Percentiles rank a stretch among this genome's conserved stretches.
Evolutionary conservation across 768 basidiomycete genomes (phyloP).

Genomic region (Lactarius hatsudake): DNA sequence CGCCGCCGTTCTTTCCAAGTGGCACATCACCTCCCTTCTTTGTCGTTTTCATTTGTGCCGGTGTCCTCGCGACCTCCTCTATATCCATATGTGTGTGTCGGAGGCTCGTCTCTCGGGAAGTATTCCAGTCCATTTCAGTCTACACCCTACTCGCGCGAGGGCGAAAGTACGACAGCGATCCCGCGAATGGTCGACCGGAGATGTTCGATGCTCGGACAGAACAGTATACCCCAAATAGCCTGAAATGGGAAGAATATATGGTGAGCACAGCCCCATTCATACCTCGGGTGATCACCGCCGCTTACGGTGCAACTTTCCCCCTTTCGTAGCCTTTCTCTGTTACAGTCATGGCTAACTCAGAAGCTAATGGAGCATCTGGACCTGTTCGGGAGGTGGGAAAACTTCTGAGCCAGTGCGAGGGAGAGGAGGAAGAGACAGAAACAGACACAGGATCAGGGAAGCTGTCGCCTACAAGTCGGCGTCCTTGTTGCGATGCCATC

Average conservation of each 20-base stretch:
- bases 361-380: neutral
- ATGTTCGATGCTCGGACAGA: conserved; percentile 22
- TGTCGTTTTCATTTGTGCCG: conserved; percentile 14
- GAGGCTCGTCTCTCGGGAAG: neutral
- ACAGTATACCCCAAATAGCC: neutral
- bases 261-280: neutral
- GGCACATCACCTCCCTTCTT: conserved; percentile 1
- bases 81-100: conserved; percentile 11
- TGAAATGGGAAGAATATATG: conserved; percentile 16
- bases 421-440: neutral
- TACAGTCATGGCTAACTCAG: neutral
- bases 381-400: neutral
- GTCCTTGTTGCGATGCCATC: conserved; percentile 28
- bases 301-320: neutral
- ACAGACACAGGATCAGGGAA: no score
- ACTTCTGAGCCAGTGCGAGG: neutral
- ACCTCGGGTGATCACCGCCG: neutral
- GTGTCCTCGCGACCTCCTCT: neutral
- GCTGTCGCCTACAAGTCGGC: conserved; percentile 18
- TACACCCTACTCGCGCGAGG: neutral
- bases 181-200: conserved; percentile 5
- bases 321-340: conserved; percentile 16
- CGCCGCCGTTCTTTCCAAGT: neutral
- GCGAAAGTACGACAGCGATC: neutral
- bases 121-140: neutral